Evolutionary conservation across 768 basidiomycete species (phyloP).

Genomic region (Tylopilus subfusipes): DNA sequence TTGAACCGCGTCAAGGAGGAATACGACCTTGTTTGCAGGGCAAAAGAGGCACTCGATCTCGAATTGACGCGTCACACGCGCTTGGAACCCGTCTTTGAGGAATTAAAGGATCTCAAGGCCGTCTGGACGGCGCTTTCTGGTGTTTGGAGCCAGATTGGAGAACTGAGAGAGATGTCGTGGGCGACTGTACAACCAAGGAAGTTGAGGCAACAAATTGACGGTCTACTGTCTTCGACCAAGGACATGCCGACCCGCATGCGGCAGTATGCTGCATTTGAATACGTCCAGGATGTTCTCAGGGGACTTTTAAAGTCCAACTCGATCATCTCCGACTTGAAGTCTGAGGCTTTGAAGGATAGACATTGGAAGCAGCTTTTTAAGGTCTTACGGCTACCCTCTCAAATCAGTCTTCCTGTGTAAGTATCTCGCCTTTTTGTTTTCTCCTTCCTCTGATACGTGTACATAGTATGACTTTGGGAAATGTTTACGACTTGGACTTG

Average conservation of each 20-base stretch:
- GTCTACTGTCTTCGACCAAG: constrained; percentile 87
- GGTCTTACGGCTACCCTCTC: constrained; percentile 66
- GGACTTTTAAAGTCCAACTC: constrained; percentile 86
- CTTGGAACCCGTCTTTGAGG: constrained; percentile 91
- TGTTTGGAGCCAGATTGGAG: constrained; percentile 90
- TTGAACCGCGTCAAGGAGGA: constrained; percentile 88
- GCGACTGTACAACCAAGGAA: constrained; percentile 92
- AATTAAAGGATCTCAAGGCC: constrained; percentile 92
- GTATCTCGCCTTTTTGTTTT: constrained; percentile 24
- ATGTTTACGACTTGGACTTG: constrained; percentile 95
- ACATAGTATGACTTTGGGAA: constrained; percentile 85
- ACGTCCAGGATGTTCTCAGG: constrained; percentile 88
- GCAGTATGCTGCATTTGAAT: constrained; percentile 98
- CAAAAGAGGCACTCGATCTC: constrained; percentile 95
- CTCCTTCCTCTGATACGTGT: constrained; percentile 3
- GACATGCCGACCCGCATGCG: constrained; percentile 99
- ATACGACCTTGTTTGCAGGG: constrained; percentile 91
- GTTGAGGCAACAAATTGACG: constrained; percentile 89
- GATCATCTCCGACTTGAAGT: constrained; percentile 91
- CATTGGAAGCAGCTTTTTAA: constrained; percentile 99
- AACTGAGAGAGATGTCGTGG: constrained; percentile 87
- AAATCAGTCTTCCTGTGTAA: constrained; percentile 73
- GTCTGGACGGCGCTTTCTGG: constrained; percentile 99
- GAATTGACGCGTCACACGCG: constrained; percentile 88
- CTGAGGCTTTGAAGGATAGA: constrained; percentile 93